Conservation (phyloP, 345 rosid genomes). For the Salix caprea region DNA sequence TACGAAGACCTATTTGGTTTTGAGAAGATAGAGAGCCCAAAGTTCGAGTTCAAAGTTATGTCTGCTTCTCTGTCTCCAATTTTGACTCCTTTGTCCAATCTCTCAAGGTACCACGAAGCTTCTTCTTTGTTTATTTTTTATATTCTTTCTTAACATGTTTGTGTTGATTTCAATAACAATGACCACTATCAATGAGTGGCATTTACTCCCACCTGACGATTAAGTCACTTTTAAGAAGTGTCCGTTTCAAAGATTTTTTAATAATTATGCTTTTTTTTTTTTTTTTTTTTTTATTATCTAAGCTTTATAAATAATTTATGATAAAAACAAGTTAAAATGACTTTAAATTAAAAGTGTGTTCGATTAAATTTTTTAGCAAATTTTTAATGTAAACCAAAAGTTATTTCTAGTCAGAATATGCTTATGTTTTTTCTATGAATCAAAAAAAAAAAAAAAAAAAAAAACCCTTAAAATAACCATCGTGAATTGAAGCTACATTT, state of each 20-base stretch:
- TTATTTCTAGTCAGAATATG: no score
- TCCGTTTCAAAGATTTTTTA: no score
- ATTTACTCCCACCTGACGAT: neutral
- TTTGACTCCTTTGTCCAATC: constrained; percentile 57
- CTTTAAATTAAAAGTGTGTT: no score
- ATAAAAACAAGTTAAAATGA: no score
- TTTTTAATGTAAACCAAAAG: no score
- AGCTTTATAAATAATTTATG: no score
- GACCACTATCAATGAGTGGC: neutral
- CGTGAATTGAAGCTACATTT: neutral
- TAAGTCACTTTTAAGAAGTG: neutral
- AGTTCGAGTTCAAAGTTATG: constrained; percentile 65
- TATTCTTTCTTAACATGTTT: neutral
- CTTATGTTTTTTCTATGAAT: no score
- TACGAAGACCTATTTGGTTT: constrained; percentile 85
- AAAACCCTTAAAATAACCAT: no score
- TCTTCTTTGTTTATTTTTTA: neutral
- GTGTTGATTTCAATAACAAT: neutral
- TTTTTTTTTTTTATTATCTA: no score
- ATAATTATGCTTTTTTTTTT: no score
- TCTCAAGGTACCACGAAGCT: constrained; percentile 48
- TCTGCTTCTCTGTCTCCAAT: constrained; percentile 74
- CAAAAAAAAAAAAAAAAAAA: no score
- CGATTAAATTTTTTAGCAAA: no score
- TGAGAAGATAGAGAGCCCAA: constrained; percentile 66